A percentile compares a stretch with the other conserved stretches of the same genome.
phyloP scores from a whole-genome alignment of 2,329 filamentous ascomycete genomes.

The Fusarium coicis region DNA sequence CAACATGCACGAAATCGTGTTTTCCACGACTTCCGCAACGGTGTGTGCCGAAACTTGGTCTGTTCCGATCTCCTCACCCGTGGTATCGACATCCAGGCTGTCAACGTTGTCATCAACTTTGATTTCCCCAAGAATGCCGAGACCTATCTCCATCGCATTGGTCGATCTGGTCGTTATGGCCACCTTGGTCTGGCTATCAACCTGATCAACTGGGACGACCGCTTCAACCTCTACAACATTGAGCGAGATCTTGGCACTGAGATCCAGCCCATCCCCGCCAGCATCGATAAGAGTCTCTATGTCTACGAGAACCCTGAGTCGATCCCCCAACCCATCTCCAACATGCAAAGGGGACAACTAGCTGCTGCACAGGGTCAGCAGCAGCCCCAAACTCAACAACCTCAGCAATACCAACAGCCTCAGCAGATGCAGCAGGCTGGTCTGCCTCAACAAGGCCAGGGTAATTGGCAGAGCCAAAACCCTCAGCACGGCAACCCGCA shows the following conservation, averaged over 20 bases:
- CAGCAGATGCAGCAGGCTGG: constrained; percentile 47
- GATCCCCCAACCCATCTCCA: constrained; percentile 83
- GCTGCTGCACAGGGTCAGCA: constrained; percentile 46
- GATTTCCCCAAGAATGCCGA: constrained; percentile 99
- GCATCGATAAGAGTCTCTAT: constrained; percentile 97
- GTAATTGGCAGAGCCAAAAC: constrained; percentile 55
- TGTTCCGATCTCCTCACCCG: constrained; percentile 97
- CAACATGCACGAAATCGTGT: constrained; percentile 97
- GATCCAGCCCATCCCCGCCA: constrained; percentile 93
- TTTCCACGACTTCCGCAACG: constrained; percentile 99
- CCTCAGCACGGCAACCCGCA: constrained; percentile 51
- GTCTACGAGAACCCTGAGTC: constrained; percentile 97
- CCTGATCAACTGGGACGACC: constrained; percentile 99
- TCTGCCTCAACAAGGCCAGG: constrained; percentile 48
- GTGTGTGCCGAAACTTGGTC: constrained; percentile 96
- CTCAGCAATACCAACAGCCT: constrained; percentile 43
- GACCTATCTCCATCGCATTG: constrained; percentile 97
- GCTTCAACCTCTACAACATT: constrained; percentile 98
- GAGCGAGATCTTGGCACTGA: constrained; percentile 97
- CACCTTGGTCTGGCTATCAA: constrained; percentile 98
- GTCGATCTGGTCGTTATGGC: constrained; percentile 95
- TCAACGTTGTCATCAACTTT: constrained; percentile 99
- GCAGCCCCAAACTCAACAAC: constrained; percentile 45
- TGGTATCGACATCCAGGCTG: constrained; percentile 99
- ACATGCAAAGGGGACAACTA: constrained; percentile 51